A percentile compares a stretch with the other conserved stretches of the same genome.
These are phyloP conservation scores for Candida buenavistaensis DNA, from an alignment of 1,139 yeast species.

Conservation along the genomic window DNA sequence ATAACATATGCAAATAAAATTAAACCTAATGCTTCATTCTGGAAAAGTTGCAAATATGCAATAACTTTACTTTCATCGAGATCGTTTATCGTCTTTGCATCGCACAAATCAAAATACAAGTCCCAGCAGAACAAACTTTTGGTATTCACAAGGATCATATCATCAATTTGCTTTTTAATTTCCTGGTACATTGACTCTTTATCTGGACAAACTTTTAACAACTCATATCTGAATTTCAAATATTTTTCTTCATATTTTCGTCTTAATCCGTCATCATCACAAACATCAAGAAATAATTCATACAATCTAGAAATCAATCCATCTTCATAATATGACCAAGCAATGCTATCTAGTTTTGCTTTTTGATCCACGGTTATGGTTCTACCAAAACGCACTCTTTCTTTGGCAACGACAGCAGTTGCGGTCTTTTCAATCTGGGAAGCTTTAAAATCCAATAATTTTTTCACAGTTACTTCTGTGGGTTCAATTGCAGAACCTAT, in stretches of 20 bases:
- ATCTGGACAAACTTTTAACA: slow-evolving; percentile 49
- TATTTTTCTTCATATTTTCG: slow-evolving; percentile 58
- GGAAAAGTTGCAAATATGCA: slow-evolving; percentile 57
- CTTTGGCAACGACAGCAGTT: slow-evolving; percentile 28
- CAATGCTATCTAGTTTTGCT: slow-evolving; percentile 36
- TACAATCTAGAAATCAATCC: slow-evolving; percentile 57
- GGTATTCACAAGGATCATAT: slow-evolving; percentile 68
- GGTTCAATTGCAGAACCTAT: slow-evolving; percentile 52
- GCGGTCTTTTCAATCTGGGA: slow-evolving; percentile 41
- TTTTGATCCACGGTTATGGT: slow-evolving; percentile 32
- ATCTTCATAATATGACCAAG: slow-evolving; percentile 50
- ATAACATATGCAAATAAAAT: slow-evolving; percentile 58
- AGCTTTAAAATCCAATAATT: slow-evolving; percentile 49
- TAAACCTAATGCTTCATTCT: slow-evolving; percentile 61
- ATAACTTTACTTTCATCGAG: slow-evolving; percentile 50
- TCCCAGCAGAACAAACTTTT: slow-evolving; percentile 71
- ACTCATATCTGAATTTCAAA: slow-evolving; percentile 55
- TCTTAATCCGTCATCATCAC: slow-evolving; percentile 64
- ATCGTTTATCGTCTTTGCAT: slow-evolving; percentile 48
- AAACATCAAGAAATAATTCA: slow-evolving; percentile 54
- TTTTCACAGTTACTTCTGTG: slow-evolving; percentile 49
- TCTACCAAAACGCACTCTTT: slow-evolving; percentile 42
- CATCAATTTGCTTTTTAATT: slow-evolving; percentile 61
- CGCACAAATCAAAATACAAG: slow-evolving; percentile 74
- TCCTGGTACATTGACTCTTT: slow-evolving; percentile 33